Base-by-base conservation (phyloP, 306 rosid genomes). In the Alnus rubra region DNA sequence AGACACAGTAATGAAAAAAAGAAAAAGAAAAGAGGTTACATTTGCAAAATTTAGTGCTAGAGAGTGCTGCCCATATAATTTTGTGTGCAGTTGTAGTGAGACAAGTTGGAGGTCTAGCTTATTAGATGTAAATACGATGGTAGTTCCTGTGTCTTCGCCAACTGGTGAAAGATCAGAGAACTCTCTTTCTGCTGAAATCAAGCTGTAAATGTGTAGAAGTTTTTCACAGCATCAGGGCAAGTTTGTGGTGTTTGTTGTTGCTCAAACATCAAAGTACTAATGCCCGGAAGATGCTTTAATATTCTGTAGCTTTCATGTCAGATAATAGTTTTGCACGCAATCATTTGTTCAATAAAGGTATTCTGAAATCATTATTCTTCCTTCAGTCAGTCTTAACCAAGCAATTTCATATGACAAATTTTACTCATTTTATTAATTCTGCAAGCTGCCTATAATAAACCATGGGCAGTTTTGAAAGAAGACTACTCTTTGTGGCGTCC, bases 111-210 rank as follows among this genome's bases (percentile, higher is more conserved):
- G 78, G 89, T 67, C 84, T 83, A 42, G 45, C 78, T 69, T 76
- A 33, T 60, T 74, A 31, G 85, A 76, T 82, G 94, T 92, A 90
- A 63, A 88, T 88, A 83, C 83, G 71, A 68, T 64, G 56, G 77
- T 50, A 54, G 74, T 86, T 84, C 47, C 78, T 42, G 50, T 48
- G 63, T 76, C 81, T 80, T 76, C 7, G 78, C 55, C 53, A 74
- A 77, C 73, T 69, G 69, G 87, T 83, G 63, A 49, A 85, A 77
- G 75, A 56, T 75, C 37, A 60, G 31, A 76, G 86, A 74, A 39
- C 68, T 80, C 56, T 7, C 58, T 64, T 74, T 52, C 75, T n/a
- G 58, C 53, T 73, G 51, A 65, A 37, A 74, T 60, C 77, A 75
- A 68, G 80, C 48, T 85, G 92, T 85, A 84, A 56, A 87, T 87